These are phyloP conservation scores for Phaeolepiota aurea DNA, from an alignment of 768 basidiomycete genomes.

Conservation along the genomic window DNA sequence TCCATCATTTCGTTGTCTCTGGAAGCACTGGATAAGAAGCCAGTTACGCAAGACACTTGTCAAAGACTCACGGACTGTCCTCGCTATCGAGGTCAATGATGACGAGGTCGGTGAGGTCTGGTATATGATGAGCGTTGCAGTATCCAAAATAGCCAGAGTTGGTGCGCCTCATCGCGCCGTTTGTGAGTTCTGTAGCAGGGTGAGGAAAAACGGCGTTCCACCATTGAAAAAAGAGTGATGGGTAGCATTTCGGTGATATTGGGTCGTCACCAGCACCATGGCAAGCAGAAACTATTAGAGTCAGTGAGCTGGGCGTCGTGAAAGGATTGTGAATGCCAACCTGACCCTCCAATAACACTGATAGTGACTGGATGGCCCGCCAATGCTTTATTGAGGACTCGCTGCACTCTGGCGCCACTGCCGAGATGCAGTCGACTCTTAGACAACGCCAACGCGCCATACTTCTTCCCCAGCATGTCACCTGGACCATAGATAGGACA, in stretches of 20 bases:
- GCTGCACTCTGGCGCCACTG: conserved; percentile 74
- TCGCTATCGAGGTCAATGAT: conserved; percentile 93
- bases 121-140: conserved; percentile 89
- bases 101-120: conserved; percentile 89
- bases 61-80: conserved; percentile 79
- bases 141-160: conserved; percentile 93
- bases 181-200: conserved; percentile 95
- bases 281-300: conserved; percentile 66
- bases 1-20: conserved; percentile 69
- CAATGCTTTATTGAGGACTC: conserved; percentile 76
- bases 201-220: conserved; percentile 98
- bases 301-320: conserved; percentile 6
- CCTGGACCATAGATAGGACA: conserved; percentile 84
- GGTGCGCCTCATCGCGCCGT: conserved; percentile 90
- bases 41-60: too few species aligned
- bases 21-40: too few species aligned
- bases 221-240: conserved; percentile 94
- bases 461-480: conserved; percentile 71
- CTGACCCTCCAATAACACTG: conserved; percentile 82
- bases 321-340: conserved; percentile 39
- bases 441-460: conserved; percentile 67
- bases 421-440: conserved; percentile 73
- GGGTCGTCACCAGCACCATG: conserved; percentile 92
- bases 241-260: conserved; percentile 78
- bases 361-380: conserved; percentile 84